Percentiles rank a stretch among this genome's conserved stretches.
These are phyloP conservation scores for Neurospora intermedia DNA, from an alignment of 495 filamentous ascomycete genomes.

Conservation along the genomic window DNA sequence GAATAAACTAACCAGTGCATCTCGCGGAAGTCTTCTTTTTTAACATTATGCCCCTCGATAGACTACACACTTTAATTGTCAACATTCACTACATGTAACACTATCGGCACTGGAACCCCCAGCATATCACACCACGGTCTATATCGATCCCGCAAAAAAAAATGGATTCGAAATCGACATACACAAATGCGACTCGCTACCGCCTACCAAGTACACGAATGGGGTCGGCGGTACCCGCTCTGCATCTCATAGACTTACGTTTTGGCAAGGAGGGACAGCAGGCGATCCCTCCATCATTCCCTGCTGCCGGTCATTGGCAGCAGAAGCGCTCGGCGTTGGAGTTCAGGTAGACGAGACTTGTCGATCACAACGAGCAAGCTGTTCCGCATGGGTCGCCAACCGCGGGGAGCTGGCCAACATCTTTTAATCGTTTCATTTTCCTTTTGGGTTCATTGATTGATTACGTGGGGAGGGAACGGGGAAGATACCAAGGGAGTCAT, in stretches of 20 bases:
- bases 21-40: neutral
- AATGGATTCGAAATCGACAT: neutral
- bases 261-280: neutral
- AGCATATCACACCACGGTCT: neutral
- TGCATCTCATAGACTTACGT: neutral
- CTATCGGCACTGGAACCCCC: conserved; percentile 4
- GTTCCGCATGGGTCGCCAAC: neutral
- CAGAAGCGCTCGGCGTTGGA: neutral
- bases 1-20: conserved; percentile 16
- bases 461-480: neutral
- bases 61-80: conserved; percentile 19
- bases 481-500: conserved; percentile 1
- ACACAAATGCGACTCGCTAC: neutral
- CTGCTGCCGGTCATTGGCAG: neutral
- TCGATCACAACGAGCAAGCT: neutral
- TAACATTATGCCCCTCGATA: conserved; percentile 14
- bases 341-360: neutral
- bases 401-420: neutral
- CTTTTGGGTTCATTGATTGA: conserved; percentile 3
- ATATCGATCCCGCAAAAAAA: neutral
- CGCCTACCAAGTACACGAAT: conserved; percentile 2
- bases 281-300: neutral
- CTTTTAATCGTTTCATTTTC: neutral
- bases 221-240: neutral
- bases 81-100: conserved; percentile 9